These are phyloP conservation scores for Trichoderma pleuroti DNA, from an alignment of 2,329 filamentous ascomycete genomes.

Conservation along the genomic window DNA sequence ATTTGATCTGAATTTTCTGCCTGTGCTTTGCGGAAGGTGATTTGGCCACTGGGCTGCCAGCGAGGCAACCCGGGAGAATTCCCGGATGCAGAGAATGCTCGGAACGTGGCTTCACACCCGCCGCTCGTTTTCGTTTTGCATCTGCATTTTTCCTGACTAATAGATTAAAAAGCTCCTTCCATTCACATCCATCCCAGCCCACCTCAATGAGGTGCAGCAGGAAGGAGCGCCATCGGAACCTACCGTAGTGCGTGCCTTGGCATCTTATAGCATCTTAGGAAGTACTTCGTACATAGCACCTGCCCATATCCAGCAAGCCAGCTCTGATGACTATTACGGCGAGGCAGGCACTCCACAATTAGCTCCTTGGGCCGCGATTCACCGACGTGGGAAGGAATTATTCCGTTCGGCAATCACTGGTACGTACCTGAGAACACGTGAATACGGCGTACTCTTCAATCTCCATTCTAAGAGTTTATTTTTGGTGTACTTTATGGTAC, in stretches of 20 bases:
- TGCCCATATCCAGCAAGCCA: not conserved
- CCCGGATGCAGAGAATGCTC: not conserved
- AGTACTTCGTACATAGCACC: too few species aligned
- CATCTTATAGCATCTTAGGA: not conserved
- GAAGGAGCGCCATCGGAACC: not conserved
- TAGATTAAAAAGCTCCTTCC: not conserved
- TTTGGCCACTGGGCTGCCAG: not conserved
- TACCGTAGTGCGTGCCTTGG: not conserved
- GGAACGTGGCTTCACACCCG: not conserved
- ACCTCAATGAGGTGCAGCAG: not conserved
- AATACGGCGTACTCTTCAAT: not conserved
- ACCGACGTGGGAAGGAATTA: not conserved
- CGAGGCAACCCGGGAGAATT: not conserved
- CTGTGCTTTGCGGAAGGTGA: not conserved
- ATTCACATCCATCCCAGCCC: not conserved
- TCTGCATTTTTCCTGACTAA: not conserved
- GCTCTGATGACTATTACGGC: not conserved
- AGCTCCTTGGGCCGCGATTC: not conserved
- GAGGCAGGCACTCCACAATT: not conserved
- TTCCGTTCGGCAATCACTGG: not conserved
- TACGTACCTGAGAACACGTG: not conserved
- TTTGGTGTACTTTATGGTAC: not conserved
- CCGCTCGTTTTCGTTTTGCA: not conserved
- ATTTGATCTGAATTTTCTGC: not conserved
- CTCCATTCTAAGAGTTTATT: not conserved